Conservation (phyloP, 1,284 basidiomycete genomes). For the Pyrrhoderma lamaoense region DNA sequence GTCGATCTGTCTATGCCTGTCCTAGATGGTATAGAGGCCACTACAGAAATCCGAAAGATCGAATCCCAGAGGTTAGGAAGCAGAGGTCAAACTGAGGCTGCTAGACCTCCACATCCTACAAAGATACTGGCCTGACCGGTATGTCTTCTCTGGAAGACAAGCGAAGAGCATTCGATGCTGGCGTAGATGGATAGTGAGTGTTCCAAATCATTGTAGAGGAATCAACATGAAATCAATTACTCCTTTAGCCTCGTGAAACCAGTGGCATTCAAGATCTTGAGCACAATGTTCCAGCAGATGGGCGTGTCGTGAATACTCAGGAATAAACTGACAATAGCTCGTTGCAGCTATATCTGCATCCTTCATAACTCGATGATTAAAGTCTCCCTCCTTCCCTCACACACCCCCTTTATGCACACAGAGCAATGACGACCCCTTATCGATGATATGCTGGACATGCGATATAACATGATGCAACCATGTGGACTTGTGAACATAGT, state of each 20-base stretch:
- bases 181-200: constrained; percentile 91
- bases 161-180: constrained; percentile 82
- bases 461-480: no score
- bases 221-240: no score
- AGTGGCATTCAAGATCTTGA: constrained; percentile 84
- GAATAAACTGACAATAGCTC: no score
- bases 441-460: no score
- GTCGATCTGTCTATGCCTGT: constrained; percentile 92
- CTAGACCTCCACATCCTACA: constrained; percentile 29
- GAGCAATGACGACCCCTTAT: no score
- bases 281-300: constrained; percentile 76
- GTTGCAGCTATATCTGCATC: no score
- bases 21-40: constrained; percentile 84
- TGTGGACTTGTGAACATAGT: no score
- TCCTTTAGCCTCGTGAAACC: constrained; percentile 89
- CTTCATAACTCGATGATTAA: no score
- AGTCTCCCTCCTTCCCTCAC: no score
- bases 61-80: constrained; percentile 45
- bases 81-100: constrained; percentile 2
- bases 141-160: constrained; percentile 92
- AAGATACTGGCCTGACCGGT: constrained; percentile 90
- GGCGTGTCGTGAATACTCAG: constrained; percentile 53
- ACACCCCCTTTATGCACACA: no score
- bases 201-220: neutral
- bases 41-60: constrained; percentile 72